Evolutionary conservation across 306 rosid species (phyloP), one percentile per base, ranked within the genome.

Genomic region (Trifolium repens): DNA sequence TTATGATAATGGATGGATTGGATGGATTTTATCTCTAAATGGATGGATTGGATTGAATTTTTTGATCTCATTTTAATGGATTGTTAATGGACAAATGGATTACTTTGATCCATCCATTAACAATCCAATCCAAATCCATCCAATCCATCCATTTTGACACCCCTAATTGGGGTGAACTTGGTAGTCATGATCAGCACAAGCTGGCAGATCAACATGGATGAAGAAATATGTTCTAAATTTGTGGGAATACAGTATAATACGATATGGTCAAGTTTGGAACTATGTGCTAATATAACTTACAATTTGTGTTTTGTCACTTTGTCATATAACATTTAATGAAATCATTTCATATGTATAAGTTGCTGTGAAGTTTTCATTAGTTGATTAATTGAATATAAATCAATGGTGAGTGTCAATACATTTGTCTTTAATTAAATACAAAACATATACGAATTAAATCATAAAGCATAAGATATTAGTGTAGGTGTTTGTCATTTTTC

Each of bases 161-260:
- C n/a, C n/a, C n/a, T n/a, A n/a, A 79, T 82, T 67, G 84, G 78
- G 27, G 42, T 67, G 71, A 72, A 61, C 57, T 60, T 54, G 52
- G 42, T 39, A 40, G 26, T 60, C 19, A 22, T 32, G 35, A 32
- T 12, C 30, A 43, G 19, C 54, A 80, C 84, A 78, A 80, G 80
- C 80, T 80, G 87, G 84, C 84, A 76, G 46, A 59, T 58, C 71
- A 78, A 55, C 81, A 69, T 43, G 81, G 57, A 62, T 1, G 37
- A 17, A 26, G 80, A 40, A 85, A 78, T 68, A 79, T 74, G 88
- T 12, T 9, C 73, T 5, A 13, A 66, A 78, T 76, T 50, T 32
- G 26, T 2, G 4, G 46, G 44, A 40, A 39, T 8, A 27, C 4
- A 3, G 15, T 12, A 22, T 22, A 39, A 2, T 69, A 30, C 2